Base-by-base conservation (phyloP, 345 rosid genomes). In the Diplotaxis tenuifolia region DNA sequence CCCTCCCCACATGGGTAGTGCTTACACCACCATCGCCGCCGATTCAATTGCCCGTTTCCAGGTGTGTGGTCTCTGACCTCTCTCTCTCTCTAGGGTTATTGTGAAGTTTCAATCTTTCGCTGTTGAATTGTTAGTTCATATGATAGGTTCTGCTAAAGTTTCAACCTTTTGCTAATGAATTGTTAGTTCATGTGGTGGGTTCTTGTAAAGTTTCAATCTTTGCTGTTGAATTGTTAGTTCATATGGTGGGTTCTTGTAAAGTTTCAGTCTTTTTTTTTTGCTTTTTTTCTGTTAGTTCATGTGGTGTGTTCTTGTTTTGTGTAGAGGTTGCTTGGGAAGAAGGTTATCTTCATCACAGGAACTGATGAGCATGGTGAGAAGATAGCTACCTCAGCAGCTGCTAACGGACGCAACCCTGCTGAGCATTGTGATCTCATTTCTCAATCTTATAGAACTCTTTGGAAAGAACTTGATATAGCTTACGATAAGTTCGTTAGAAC, bases 1-100 rank as follows among this genome's bases (percentile, higher is more conserved):
- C 77, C 96, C 98, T 87, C 98, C 98, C 16, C 98, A 91, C 67
- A 94, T 94, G 98, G 98, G 98, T 22, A 91, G 98, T 75, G 98
- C 98, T 28, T 94, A 94, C 84, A 89, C 96, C 50, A 94, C 98
- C 62, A 91, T 94, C 15, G 96, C 98, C 36, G 98, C 97, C 38
- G 98, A 94, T 78, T 91, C 97, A 60, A 82, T 91, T 55, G 91
- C 96, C 56, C 90, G 98, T 34, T 94, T 91, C 83, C 98, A 91
- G 97, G 98, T 94, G 15, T 63, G 28, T 50, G 65, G 11, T 65
- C 34, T 54, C 23, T 22, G 0, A 9, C 29, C 34, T 66, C 65
- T 36, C 60, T 55, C 59, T 53, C 11, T 49, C 22, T 16, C 53
- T 9, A 9, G 49, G 49, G 49, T 40, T 40, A 6, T 40, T 32